A percentile compares a stretch with the other conserved stretches of the same genome.
Conservation (phyloP, 805 yeast species). For the Metschnikowia chrysomelidarum region DNA sequence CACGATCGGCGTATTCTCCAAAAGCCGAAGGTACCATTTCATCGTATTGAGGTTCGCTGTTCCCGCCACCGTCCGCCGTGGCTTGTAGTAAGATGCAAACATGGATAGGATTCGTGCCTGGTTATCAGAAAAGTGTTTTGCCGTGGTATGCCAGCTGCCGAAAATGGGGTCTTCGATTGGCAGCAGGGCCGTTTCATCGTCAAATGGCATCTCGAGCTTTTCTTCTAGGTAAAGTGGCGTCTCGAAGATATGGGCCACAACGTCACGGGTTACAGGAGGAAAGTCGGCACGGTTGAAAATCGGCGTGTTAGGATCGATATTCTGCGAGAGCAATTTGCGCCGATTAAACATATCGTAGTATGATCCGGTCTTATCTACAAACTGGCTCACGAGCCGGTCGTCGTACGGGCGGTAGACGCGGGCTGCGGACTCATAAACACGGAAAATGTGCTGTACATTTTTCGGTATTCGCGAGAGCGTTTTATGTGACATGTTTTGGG, state of each 20-base stretch:
- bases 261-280: constrained; percentile 21
- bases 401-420: constrained; percentile 9
- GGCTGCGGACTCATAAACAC: constrained; percentile 21
- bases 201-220: constrained; percentile 10
- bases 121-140: constrained; percentile 22
- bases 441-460: constrained; percentile 19
- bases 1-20: constrained; percentile 29
- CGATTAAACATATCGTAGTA: constrained; percentile 23
- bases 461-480: constrained; percentile 24
- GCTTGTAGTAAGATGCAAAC: constrained; percentile 28
- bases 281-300: constrained; percentile 22
- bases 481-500: constrained; percentile 12
- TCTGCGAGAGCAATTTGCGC: constrained; percentile 18
- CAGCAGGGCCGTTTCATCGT: not conserved
- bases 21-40: constrained; percentile 30
- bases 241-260: constrained; percentile 23
- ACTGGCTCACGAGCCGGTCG: constrained; percentile 16
- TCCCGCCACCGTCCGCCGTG: constrained; percentile 17
- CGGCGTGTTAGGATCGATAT: not conserved
- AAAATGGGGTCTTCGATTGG: constrained; percentile 5
- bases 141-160: constrained; percentile 12
- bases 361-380: constrained; percentile 18
- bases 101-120: constrained; percentile 26
- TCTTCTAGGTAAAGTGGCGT: constrained; percentile 14
- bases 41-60: constrained; percentile 20